Evolutionary conservation across 2,329 filamentous ascomycete genomes (phyloP), one percentile per base, ranked within the genome.

Genomic region (Xenoacremonium recifei): DNA sequence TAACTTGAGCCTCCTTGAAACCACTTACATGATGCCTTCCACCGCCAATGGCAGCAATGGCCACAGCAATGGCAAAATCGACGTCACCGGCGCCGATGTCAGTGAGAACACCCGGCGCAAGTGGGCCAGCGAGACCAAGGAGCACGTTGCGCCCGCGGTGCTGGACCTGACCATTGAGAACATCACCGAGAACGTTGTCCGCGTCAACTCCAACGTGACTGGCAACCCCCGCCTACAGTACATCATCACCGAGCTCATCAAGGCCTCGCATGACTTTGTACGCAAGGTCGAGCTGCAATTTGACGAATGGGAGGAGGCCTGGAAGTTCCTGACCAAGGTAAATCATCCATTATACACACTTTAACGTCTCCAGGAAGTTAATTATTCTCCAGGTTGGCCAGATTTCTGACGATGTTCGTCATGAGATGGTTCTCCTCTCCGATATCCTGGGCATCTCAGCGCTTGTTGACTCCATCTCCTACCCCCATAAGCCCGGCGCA

Each of bases 51-150:
- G 25, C 12, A 39, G 23, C 17, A 21, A 19, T 27, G 35, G 15
- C 5, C 21, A 23, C 23, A 30, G 27, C 17, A 25, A 25, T 18
- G n/a, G 21, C 13, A 27, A 27, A 27, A 27, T n/a, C 23, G 7
- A 27, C 23, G 13, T 13, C n/a, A 17, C 36, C 36, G 30, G 13
- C n/a, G 23, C 31, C 15, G 36, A 17, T 5, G 36, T 39, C 18
- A 39, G 36, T 19, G 36, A 39, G 27, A 39, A 39, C 16, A 39
- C 36, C 7, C 23, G 36, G 9, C 36, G 21, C 36, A 39, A 39
- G 36, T 39, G 36, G 36, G 36, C 36, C 6, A 27, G 23, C 12
- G 36, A 39, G n/a, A 31, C 36, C 15, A 30, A 39, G 18, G 36
- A 39, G 18, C 36, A 39, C 27, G 27, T 39, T 11, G 37, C 13